A percentile compares a stretch with the other conserved stretches of the same genome.
phyloP scores from a whole-genome alignment of 2,329 filamentous ascomycete genomes.

The Aphanocladium album region DNA sequence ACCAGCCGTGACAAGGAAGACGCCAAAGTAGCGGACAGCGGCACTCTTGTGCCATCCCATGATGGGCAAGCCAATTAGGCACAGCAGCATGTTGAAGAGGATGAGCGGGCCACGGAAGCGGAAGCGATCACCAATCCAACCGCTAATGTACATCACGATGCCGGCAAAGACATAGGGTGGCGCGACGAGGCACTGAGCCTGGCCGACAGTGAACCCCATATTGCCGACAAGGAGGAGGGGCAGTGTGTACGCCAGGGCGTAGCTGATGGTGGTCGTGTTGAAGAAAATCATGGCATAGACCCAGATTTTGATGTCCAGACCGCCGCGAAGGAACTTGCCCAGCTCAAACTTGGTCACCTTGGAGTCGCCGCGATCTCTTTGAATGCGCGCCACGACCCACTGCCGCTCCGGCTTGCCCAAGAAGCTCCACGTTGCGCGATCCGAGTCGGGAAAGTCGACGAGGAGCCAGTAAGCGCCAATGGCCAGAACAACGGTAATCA shows the following conservation, averaged over 20 bases:
- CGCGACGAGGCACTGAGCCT: constrained; percentile 65
- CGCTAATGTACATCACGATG: constrained; percentile 54
- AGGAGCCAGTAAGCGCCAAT: constrained; percentile 51
- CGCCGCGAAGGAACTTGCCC: constrained; percentile 40
- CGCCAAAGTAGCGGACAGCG: constrained; percentile 63
- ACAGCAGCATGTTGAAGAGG: constrained; percentile 58
- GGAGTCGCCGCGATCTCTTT: constrained; percentile 53
- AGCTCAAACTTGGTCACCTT: constrained; percentile 49
- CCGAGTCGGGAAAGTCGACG: constrained; percentile 59
- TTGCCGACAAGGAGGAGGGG: constrained; percentile 63
- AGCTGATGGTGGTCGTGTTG: constrained; percentile 65
- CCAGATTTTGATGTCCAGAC: constrained; percentile 55
- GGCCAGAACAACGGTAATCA: constrained; percentile 50
- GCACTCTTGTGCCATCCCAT: constrained; percentile 60
- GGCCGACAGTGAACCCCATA: constrained; percentile 60
- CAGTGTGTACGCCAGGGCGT: constrained; percentile 73
- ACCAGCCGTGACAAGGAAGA: constrained; percentile 71
- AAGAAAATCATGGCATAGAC: constrained; percentile 56
- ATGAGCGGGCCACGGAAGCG: constrained; percentile 62
- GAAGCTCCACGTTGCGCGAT: constrained; percentile 47
- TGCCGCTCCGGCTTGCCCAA: constrained; percentile 44
- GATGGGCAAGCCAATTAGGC: constrained; percentile 64
- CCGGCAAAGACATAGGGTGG: constrained; percentile 64
- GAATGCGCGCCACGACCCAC: constrained; percentile 51
- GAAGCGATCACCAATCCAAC: constrained; percentile 63